Conservation (phyloP, 192 early-diverging fungal genomes). For the Backusella circina region DNA sequence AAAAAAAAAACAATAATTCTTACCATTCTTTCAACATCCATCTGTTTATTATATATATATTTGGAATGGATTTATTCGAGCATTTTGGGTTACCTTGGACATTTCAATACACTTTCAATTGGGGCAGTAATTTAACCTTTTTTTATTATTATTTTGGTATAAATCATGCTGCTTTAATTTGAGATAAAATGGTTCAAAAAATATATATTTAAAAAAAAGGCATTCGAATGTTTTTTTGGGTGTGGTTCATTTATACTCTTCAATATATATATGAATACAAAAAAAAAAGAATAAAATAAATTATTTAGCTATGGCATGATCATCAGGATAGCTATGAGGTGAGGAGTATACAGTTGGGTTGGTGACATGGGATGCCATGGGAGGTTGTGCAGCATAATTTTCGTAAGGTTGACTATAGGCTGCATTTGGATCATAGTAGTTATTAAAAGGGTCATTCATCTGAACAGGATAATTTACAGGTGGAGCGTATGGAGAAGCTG, state of each 20-base stretch:
- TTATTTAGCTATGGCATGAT: neutral
- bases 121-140: neutral
- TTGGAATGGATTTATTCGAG: neutral
- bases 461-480: neutral
- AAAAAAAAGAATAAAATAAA: neutral
- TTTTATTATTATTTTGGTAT: neutral
- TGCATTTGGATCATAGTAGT: slow-evolving; percentile 6
- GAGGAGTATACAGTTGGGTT: neutral
- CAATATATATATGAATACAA: neutral
- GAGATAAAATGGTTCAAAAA: neutral
- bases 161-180: neutral
- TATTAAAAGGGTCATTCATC: neutral
- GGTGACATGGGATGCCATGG: neutral
- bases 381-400: neutral
- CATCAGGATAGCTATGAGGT: neutral
- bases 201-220: neutral
- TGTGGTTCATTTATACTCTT: neutral
- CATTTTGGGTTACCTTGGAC: neutral
- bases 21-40: neutral
- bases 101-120: neutral
- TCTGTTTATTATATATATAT: neutral
- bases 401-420: neutral
- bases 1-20: neutral
- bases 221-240: neutral
- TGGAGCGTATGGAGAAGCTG: neutral